Base-by-base conservation (phyloP, 306 rosid genomes). In the Castanea sativa region DNA sequence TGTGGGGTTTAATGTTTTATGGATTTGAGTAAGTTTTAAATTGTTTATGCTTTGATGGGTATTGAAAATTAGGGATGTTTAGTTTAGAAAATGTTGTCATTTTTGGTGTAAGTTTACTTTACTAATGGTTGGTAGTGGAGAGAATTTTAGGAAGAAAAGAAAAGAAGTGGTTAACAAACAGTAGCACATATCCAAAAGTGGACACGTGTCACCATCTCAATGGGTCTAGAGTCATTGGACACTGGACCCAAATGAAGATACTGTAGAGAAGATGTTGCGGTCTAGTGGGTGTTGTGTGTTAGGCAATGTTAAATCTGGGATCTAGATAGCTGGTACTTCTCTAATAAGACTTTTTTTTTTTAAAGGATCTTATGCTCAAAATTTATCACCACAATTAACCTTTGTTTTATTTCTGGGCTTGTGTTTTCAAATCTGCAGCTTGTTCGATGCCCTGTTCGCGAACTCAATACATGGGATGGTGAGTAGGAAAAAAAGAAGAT, bases 391-490 rank as follows among this genome's bases (percentile, higher is more conserved):
- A 72, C 52, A 32, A 32, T 56, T 82, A 59, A 82, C 41, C 79
- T 73, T 73, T 55, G 68, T 20, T 58, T 45, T 77, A 59, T 72
- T 18, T 51, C 43, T 78, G 78, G 82, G 20, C 65, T 84, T 68
- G 80, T 85, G 78, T 86, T 81, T 75, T 75, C 92, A 93, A 98
- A 95, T 83, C 96, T 95, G 78, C 99, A 95, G 76, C 99, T 95
- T 86, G 99, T 91, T 53, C 93, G 99, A 75, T 93, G 98, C 87
- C 98, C 97, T 0, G 96, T 93, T 65, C 93, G 98, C 77, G 96
- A 93, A 79, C 98, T 93, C 84, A 90, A 93, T 73, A 95, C 96
- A 11, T 95, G 97, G 69, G 99, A 95, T 78, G 99, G 99, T 91
- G 80, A 85, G 89, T 15, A 23, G 38, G 25, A 9, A 18, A 6